Evolutionary conservation across 1,139 yeast genomes (phyloP), one percentile per base, ranked within the genome.

Genomic region (Geotrichum bryndzae): DNA sequence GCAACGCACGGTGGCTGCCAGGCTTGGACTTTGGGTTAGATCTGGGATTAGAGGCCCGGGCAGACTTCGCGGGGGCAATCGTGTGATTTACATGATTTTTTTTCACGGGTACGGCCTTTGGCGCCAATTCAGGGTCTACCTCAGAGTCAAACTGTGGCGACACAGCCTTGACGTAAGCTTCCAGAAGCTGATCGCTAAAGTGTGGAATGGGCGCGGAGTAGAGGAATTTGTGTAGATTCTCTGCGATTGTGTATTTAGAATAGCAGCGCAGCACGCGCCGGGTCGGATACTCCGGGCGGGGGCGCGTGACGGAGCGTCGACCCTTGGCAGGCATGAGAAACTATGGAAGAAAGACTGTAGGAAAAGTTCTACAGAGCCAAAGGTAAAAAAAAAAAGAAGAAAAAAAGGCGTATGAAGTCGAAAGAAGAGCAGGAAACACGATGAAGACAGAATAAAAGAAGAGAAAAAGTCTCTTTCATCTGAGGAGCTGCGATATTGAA

Each of bases 91-190:
- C 8, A 22, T 15, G 51, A 4, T 15, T 10, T 45, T 18, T n/a
- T 29, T 27, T 18, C 7, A n/a, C 25, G 7, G 29, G 22, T 22
- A 15, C 56, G 18, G 50, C 25, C n/a, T 59, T 41, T 13, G 13
- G 48, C 22, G 48, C 58, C 15, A 48, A 18, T 22, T 58, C 54
- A n/a, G 61, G 53, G 15, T 59, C 61, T 27, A 51, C 38, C 5
- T 50, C 51, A 31, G 57, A 35, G 23, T 53, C 56, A 31, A 31
- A 52, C 4, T 41, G 27, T 50, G 22, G 61, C 59, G 23, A 59
- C 35, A 41, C 22, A 10, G 61, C 61, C 33, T 56, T 59, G 25
- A 55, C 59, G n/a, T 59, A 59, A 23, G 61, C 61, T 50, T 48
- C 54, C 13, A 59, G 41, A 1, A 59, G 38, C 22, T 59, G 59